Evolutionary conservation across 345 rosid genomes (phyloP).

Genomic region (Ceriops tagal): DNA sequence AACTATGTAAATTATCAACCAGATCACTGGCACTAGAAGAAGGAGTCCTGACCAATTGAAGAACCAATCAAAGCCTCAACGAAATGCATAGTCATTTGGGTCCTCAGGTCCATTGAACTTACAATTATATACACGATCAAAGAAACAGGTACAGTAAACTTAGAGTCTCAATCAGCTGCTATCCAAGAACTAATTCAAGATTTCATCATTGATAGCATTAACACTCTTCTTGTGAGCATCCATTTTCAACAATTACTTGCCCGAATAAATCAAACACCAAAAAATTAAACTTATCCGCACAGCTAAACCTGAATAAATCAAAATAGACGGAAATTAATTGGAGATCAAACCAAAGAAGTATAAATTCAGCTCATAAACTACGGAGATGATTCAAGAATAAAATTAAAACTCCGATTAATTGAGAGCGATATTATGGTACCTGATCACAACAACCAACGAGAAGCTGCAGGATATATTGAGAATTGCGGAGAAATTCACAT

Average conservation of each 20-base stretch:
- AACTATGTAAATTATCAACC: neutral
- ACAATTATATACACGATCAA: neutral
- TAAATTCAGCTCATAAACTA: neutral
- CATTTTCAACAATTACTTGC: neutral
- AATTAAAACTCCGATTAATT: neutral
- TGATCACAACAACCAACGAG: slow-evolving; percentile 6
- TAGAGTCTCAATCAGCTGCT: neutral
- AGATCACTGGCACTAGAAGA: too few species aligned
- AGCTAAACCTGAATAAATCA: neutral
- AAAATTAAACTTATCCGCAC: neutral
- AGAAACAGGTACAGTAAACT: neutral
- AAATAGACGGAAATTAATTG: neutral
- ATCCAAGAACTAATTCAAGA: neutral
- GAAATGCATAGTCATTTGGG: too few species aligned
- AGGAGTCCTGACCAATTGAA: too few species aligned
- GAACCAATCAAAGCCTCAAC: too few species aligned
- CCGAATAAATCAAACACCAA: neutral
- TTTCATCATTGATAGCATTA: too few species aligned
- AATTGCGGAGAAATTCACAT: slow-evolving; percentile 4
- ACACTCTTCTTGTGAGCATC: neutral
- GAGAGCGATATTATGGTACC: neutral
- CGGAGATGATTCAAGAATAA: neutral
- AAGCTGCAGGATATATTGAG: neutral
- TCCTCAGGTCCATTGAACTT: neutral
- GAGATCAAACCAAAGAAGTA: slow-evolving; percentile 8